Base-by-base conservation (phyloP, 495 filamentous ascomycete genomes). In the Penicillium maclennaniae region DNA sequence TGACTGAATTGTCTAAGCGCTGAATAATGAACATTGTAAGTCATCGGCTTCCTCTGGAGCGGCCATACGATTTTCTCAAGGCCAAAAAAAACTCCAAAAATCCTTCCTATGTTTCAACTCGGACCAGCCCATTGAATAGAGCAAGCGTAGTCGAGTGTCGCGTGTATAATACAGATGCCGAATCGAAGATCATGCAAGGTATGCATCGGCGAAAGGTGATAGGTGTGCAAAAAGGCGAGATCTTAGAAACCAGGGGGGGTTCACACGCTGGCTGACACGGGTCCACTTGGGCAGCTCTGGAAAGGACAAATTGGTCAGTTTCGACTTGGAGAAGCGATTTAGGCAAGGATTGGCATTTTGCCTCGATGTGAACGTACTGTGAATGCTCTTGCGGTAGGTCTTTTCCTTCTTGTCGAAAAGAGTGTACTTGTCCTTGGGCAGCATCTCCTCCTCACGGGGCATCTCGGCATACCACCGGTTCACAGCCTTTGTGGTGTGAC, bases 381-480 rank as follows among this genome's bases (percentile, higher is more conserved):
- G 93, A 64, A 97, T 89, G 16, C 88, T 86, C 82, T 98, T 98
- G 68, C 93, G 79, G 73, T 98, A 98, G 56, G 78, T 83, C 84
- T 89, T 95, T 77, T 87, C 92, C 70, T 96, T 97, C 59, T 91
- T 84, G 72, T 95, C 91, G 74, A 97, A 98, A 55, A 98, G 85
- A 19, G 92, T 96, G 75, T 98, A 98, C 71, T 98, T 98, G 72
- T 98, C 93, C 70, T 83, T 87, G 41, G 93, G 85, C 67, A 95
- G 68, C 93, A 98, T 98, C 78, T 97, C 91, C 68, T 83, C 82
- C 81, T 98, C 93, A 26, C 83, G 87, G 19, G 93, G 93, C 93
- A 98, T 98, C 73, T 95, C 90, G 47, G 73, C 76, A 73, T 90
- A 95, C 93, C 93, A 98, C 58, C 84, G 76, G 69, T 91, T 84